Base-by-base conservation (phyloP, 2,329 filamentous ascomycete species). In the Colletotrichum phormii region DNA sequence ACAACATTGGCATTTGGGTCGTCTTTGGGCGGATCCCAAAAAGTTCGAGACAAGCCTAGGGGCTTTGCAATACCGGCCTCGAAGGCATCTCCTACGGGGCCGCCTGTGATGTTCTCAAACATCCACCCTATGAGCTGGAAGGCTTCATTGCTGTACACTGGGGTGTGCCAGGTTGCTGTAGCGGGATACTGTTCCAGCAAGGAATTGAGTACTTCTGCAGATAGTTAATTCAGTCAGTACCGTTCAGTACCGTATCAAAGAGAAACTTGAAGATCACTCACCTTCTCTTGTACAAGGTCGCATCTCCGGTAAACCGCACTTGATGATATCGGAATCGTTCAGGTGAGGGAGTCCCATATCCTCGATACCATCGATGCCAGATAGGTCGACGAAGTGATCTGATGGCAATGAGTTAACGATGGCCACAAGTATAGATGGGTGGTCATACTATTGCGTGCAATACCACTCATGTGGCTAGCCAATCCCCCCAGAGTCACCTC, bases 401-500 rank as follows among this genome's bases (percentile, higher is more conserved):
- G 18, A 12, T 9, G 1, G 31, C 4, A 7, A 15, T 63, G 18
- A 63, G 60, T 22, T 7, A 29, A 26, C 8, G 22, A 12, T 42
- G 24, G 24, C 5, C 29, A 5, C n/a, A 15, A 12, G 7, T 18
- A 29, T 15, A n/a, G 3, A 31, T 31, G 9, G 2, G 26, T 8
- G 4, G 51, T 13, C 29, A 5, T 37, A 64, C 62, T 64, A 29
- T 53, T 55, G n/a, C 71, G 59, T 59, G 73, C n/a, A 66, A 77
- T 51, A 1, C 77, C 77, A 6, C 58, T 73, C 15, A 77, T 66
- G 24, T 79, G 78, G 4, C 74, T 71, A 1, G 74, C 73, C 33
- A 79, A 71, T 3, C 75, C 71, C 0, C 76, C 77, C 15, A 79
- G 58, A 0, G 78, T 78, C 11, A 78, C 60, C 12, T 76, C 68